These are phyloP conservation scores for Aspergillus novofumigatus DNA, from an alignment of 2,329 filamentous ascomycete genomes.

Conservation along the genomic window DNA sequence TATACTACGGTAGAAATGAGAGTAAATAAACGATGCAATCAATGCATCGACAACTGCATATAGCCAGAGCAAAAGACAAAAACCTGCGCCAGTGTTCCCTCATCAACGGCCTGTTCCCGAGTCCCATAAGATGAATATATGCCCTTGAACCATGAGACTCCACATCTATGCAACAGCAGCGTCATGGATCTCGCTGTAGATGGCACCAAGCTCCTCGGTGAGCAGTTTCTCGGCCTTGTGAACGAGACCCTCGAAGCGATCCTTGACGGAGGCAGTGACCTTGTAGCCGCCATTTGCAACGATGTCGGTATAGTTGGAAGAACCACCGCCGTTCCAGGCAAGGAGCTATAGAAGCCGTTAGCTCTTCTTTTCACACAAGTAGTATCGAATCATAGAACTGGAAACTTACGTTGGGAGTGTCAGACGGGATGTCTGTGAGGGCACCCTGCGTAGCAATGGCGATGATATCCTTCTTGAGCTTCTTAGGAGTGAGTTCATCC, in stretches of 20 bases:
- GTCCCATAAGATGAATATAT: constrained; percentile 7
- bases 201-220: constrained; percentile 44
- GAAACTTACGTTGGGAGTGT: constrained; percentile 74
- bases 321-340: constrained; percentile 97
- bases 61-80: constrained; percentile 15
- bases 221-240: constrained; percentile 46
- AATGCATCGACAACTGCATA: constrained; percentile 14
- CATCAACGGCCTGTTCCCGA: constrained; percentile 20
- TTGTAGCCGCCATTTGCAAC: constrained; percentile 69
- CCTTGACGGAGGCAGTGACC: constrained; percentile 37
- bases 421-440: constrained; percentile 74
- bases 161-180: constrained; percentile 44
- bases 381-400: background rate
- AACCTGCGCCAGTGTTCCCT: constrained; percentile 26
- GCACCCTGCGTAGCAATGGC: constrained; percentile 73
- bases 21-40: constrained; percentile 18
- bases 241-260: constrained; percentile 39
- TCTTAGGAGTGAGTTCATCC: constrained; percentile 81
- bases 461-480: constrained; percentile 88
- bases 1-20: constrained; percentile 27
- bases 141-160: constrained; percentile 4
- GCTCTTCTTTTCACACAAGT: constrained; percentile 1
- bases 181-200: constrained; percentile 42
- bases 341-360: constrained; percentile 56
- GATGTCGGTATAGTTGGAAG: constrained; percentile 84